Evolutionary conservation across 2,329 filamentous ascomycete species (phyloP).

Genomic region (Grosmannia huntii): DNA sequence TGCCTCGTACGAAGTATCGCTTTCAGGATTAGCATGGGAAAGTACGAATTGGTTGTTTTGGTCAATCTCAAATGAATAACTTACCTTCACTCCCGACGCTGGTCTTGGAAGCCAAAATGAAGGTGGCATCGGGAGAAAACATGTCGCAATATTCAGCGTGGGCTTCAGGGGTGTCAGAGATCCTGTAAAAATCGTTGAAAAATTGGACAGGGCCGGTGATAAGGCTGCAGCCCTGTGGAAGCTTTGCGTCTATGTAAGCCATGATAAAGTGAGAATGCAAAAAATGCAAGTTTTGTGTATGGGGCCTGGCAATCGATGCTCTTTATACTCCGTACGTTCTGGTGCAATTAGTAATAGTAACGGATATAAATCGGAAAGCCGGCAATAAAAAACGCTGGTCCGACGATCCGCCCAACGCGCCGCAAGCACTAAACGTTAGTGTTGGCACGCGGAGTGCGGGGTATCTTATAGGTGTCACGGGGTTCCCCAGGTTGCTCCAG

Average conservation of each 20-base stretch:
- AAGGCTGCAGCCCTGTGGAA: slow-evolving; percentile 9
- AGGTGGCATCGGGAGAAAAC: slow-evolving; percentile 18
- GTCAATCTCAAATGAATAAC: background rate
- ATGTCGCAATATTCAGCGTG: slow-evolving; percentile 18
- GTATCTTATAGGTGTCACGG: background rate
- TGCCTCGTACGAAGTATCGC: slow-evolving; percentile 18
- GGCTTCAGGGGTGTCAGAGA: slow-evolving; percentile 18
- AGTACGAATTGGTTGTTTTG: too few relatives aligned
- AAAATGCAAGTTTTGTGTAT: background rate
- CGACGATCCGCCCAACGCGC: background rate
- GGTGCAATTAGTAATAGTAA: background rate
- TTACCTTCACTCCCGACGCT: slow-evolving; percentile 15
- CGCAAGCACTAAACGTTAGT: background rate
- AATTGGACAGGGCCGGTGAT: slow-evolving; percentile 15
- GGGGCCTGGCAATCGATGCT: background rate
- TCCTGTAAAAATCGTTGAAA: slow-evolving; percentile 18
- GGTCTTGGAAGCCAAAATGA: slow-evolving; percentile 18
- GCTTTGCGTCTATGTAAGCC: background rate
- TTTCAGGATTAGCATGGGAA: slow-evolving; percentile 1
- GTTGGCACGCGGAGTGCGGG: background rate
- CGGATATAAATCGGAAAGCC: background rate
- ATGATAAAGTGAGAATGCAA: background rate
- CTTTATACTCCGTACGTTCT: background rate
- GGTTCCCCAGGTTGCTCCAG: background rate
- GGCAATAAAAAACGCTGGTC: background rate